These are phyloP conservation scores for Evansstolkia leycettana DNA, from an alignment of 495 filamentous ascomycete species.

Conservation along the genomic window DNA sequence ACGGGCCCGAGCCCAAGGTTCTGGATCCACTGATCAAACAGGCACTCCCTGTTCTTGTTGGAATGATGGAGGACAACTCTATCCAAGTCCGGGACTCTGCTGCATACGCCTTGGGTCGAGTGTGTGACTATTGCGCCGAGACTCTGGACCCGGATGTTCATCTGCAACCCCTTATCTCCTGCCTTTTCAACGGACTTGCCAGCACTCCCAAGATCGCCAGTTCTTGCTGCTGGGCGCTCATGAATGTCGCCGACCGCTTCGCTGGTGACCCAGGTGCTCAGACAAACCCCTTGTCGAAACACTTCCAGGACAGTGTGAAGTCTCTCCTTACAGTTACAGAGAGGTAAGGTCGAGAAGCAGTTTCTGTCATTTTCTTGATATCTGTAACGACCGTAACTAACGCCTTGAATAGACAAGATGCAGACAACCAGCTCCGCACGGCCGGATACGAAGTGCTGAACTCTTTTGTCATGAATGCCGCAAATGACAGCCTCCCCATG, in stretches of 20 bases:
- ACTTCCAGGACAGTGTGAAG: slow-evolving; percentile 86
- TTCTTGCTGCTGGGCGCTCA: slow-evolving; percentile 97
- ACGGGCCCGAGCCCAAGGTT: slow-evolving; percentile 81
- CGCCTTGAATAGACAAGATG: slow-evolving; percentile 40
- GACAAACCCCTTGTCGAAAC: slow-evolving; percentile 74
- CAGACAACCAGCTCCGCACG: slow-evolving; percentile 89
- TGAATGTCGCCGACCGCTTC: slow-evolving; percentile 96
- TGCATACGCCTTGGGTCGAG: slow-evolving; percentile 88
- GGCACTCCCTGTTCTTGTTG: slow-evolving; percentile 76
- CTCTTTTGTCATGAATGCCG: slow-evolving; percentile 80
- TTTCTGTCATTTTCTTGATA: slow-evolving; percentile 2
- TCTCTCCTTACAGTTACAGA: slow-evolving; percentile 78
- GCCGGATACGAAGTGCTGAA: slow-evolving; percentile 98
- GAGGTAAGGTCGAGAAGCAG: slow-evolving; percentile 27
- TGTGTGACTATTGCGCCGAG: slow-evolving; percentile 81
- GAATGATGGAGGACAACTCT: slow-evolving; percentile 88
- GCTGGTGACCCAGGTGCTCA: slow-evolving; percentile 65
- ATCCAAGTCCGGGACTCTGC: slow-evolving; percentile 94
- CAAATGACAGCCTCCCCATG: slow-evolving; percentile 67
- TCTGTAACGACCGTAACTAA: slow-evolving; percentile 7
- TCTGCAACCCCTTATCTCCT: slow-evolving; percentile 67
- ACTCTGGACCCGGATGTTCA: slow-evolving; percentile 75
- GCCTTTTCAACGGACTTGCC: slow-evolving; percentile 81
- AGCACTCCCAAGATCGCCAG: slow-evolving; percentile 94
- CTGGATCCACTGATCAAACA: slow-evolving; percentile 90